Base-by-base conservation (phyloP, 2,329 filamentous ascomycete species). In the Hypoxylon sp. region DNA sequence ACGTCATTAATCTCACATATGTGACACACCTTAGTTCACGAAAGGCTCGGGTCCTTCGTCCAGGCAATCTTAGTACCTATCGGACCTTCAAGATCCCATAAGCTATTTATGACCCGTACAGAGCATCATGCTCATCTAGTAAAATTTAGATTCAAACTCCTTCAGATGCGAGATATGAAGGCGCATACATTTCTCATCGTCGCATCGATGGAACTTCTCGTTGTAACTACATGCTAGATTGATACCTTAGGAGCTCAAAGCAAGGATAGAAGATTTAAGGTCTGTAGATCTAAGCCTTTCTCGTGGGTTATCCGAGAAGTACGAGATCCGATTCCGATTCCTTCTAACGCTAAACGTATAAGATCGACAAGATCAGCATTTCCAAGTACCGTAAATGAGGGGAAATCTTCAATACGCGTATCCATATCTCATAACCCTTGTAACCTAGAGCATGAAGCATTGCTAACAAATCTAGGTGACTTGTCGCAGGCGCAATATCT, bases 311-410 rank as follows among this genome's bases (percentile, higher is more conserved):
- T 56, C 21, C 60, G 49, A 63, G 30, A 63, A 32, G 43, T 67
- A 63, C 64, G 60, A 67, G 50, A 51, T 67, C 56, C 43, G 36
- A 50, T 50, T 46, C 28, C 51, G 25, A 63, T 45, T 28, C n/a
- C 21, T 2, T 38, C 30, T 21, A 49, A 45, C 25, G 36, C 25
- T 38, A 30, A 10, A 19, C 28, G 36, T 48, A 19, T 21, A 6
- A 30, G 28, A 30, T 30, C 28, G 28, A 21, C 9, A 17, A 55
- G 23, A 55, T 48, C 55, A 14, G 17, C 30, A 34, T 48, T 11
- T 36, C 41, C 28, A 41, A 23, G 11, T 19, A n/a, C n/a, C n/a
- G n/a, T n/a, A 36, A 38, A 48, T 38, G 19, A 58, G 43, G 13
- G 32, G 45, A 38, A 19, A 43, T 28, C 23, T 25, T 30, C 21